Percentiles rank a stretch among this genome's conserved stretches.
These are phyloP conservation scores for Acacia melanoxylon DNA, from an alignment of 306 rosid genomes.

Conservation along the genomic window DNA sequence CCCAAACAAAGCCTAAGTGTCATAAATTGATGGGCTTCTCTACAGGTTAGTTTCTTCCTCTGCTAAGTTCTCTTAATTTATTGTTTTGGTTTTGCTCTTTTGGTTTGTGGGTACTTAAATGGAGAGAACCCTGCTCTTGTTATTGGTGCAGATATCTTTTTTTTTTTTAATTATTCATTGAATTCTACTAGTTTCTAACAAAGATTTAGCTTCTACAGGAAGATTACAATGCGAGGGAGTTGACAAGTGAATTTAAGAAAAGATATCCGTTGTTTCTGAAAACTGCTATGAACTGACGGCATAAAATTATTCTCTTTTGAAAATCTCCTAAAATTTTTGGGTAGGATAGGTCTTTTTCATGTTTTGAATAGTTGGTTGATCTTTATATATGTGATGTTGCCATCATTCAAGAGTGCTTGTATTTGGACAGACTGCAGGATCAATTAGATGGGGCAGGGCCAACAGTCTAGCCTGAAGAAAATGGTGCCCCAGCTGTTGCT, in stretches of 20 bases:
- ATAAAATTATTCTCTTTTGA: background rate
- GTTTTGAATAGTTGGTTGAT: background rate
- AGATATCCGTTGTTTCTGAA: background rate
- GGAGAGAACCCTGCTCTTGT: background rate
- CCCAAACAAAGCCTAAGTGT: no score
- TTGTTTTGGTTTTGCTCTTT: background rate
- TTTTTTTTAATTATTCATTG: background rate
- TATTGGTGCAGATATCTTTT: background rate
- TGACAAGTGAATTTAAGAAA: background rate
- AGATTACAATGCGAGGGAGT: background rate
- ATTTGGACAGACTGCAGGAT: no score
- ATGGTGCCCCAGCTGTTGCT: constrained; percentile 42
- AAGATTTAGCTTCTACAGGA: background rate
- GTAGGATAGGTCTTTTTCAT: background rate
- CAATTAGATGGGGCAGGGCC: no score
- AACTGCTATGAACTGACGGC: background rate
- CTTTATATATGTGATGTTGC: no score
- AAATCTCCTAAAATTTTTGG: constrained; percentile 9
- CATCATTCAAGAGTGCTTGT: no score
- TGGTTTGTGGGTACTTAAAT: background rate
- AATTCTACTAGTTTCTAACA: background rate
- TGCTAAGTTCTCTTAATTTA: constrained; percentile 20
- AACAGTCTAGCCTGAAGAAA: no score
- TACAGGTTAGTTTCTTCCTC: constrained; percentile 60
- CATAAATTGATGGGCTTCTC: constrained; percentile 96